Conservation (phyloP, 148 eudicot species). For the Agrostemma githago region DNA sequence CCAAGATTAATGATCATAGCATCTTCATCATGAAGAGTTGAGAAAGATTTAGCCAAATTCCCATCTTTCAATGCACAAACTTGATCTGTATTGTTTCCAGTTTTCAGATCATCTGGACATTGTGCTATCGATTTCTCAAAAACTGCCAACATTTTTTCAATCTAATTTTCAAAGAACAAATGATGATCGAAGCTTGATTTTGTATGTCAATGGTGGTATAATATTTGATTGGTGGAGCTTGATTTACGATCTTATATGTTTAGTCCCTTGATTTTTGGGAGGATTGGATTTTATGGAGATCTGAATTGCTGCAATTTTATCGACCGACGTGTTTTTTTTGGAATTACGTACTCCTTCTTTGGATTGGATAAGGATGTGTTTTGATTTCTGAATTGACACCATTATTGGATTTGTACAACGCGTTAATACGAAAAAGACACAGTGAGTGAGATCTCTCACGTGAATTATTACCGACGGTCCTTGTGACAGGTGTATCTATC, state of each 20-base stretch:
- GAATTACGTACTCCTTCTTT: too few species aligned
- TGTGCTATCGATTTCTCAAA: slow-evolving; percentile 76
- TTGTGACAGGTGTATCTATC: too few species aligned
- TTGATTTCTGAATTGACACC: too few species aligned
- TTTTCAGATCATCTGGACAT: slow-evolving; percentile 62
- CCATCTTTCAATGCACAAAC: slow-evolving; percentile 63
- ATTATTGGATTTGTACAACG: too few species aligned
- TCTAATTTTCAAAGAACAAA: not conserved
- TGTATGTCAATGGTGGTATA: not conserved
- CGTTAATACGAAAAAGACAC: too few species aligned
- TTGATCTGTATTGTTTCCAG: slow-evolving; percentile 39
- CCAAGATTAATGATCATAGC: slow-evolving; percentile 61
- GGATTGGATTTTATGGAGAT: not conserved
- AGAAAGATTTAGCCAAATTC: slow-evolving; percentile 49
- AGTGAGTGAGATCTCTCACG: too few species aligned
- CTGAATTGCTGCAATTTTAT: too few species aligned
- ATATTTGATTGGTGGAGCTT: not conserved
- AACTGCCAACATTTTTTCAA: slow-evolving; percentile 62
- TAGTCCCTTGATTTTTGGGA: not conserved
- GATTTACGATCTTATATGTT: not conserved
- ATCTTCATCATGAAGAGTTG: slow-evolving; percentile 45
- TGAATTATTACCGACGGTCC: too few species aligned
- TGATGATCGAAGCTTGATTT: slow-evolving; percentile 3
- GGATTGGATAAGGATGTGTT: too few species aligned
- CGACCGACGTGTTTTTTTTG: too few species aligned